Evolutionary conservation across 2,329 filamentous ascomycete genomes (phyloP), one percentile per base, ranked within the genome.

Genomic region (Penicillium sclerotiorum): DNA sequence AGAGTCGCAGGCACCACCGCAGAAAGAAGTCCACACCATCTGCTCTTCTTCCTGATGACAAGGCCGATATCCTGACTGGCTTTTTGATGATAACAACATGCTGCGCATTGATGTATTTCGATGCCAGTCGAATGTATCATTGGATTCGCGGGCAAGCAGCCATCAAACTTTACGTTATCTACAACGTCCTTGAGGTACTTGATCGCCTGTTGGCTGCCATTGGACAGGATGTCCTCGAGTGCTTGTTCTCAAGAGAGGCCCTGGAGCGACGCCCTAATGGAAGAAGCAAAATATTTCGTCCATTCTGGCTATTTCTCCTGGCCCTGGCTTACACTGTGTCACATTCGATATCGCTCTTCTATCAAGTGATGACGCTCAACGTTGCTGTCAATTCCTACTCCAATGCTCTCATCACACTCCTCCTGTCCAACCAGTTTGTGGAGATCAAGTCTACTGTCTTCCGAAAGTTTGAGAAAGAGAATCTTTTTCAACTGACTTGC

Each of bases 361-460:
- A 96, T 69, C 94, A 99, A 66, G 93, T 97, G 59, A 95, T 99
- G 61, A 95, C 94, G 0, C 81, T 99, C 46, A 99, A 99, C 57
- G 95, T 99, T 3, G 94, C 94, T 0, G 93, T 99, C 61, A 99
- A 99, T 71, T 96, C 93, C 0, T 99, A 99, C 71, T 96, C 92
- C 0, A 99, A 99, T 65, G 93, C 94, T 0, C 78, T 99, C 4
- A 79, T 99, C 27, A 96, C 94, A 0, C 81, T 99, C 1, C 79
- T 99, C 2, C 84, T 99, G 67, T 96, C 92, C 6, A 99, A 97
- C 66, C 95, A 99, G 66, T 99, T 99, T 63, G 94, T 99, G 36
- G 94, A 99, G 74, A 96, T 99, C 78, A 99, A 99, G 67, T 90
- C 90, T 53, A 95, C 92, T 0, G 95, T 99, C 1, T 99, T 99